Percentiles rank a stretch among this genome's conserved stretches.
phyloP scores from a whole-genome alignment of 1,284 basidiomycete genomes.

The Malassezia arunalokei region DNA sequence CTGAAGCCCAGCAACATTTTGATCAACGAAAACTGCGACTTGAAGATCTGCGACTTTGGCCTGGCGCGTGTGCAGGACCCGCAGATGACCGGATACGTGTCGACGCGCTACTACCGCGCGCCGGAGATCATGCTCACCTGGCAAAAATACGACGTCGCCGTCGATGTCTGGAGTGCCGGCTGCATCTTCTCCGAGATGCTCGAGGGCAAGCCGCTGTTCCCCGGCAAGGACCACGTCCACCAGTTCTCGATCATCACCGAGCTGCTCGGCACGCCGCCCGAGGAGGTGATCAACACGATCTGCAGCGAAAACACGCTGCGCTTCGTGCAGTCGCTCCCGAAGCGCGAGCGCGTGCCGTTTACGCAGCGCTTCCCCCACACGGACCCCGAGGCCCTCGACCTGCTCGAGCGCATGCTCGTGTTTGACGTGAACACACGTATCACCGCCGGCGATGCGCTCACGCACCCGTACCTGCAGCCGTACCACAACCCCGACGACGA shows the following conservation, averaged over 20 bases:
- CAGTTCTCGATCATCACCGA: conserved; percentile 99
- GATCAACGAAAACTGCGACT: conserved; percentile 98
- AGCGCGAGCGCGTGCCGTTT: conserved; percentile 89
- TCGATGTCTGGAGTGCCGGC: conserved; percentile 97
- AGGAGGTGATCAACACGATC: conserved; percentile 98
- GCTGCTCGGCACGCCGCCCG: conserved; percentile 87
- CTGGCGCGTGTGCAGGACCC: conserved; percentile 85
- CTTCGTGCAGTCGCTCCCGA: conserved; percentile 93
- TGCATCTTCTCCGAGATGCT: conserved; percentile 99
- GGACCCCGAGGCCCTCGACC: conserved; percentile 85
- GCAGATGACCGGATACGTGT: conserved; percentile 99
- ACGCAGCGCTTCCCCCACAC: conserved; percentile 79
- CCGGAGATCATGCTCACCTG: conserved; percentile 99
- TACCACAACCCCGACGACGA: conserved; percentile 99
- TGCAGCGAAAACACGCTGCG: conserved; percentile 97
- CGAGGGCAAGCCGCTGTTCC: conserved; percentile 95
- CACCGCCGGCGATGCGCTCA: conserved; percentile 78
- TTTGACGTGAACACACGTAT: conserved; percentile 96
- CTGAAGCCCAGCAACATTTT: conserved; percentile 97
- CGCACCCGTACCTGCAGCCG: conserved; percentile 86
- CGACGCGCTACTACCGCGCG: conserved; percentile 94
- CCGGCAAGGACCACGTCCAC: conserved; percentile 97
- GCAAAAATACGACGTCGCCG: conserved; percentile 98
- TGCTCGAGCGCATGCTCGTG: conserved; percentile 96
- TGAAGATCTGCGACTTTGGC: conserved; percentile 99